Evolutionary conservation across 345 rosid species (phyloP).

Genomic region (Euphorbia tirucalli): DNA sequence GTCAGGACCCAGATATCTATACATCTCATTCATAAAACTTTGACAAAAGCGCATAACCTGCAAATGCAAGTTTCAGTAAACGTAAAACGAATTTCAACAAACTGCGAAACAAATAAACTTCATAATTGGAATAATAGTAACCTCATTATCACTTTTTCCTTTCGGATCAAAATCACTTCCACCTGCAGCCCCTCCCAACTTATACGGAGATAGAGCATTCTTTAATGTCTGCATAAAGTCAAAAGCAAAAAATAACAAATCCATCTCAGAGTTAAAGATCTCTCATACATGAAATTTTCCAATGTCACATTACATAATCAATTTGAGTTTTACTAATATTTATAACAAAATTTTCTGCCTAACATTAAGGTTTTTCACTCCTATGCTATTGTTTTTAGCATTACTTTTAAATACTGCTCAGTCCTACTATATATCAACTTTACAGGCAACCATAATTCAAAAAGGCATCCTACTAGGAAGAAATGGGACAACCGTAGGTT

Average conservation of each 20-base stretch:
- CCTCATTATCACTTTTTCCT: conserved; percentile 98
- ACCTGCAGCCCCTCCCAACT: conserved; percentile 98
- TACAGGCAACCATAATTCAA: not conserved
- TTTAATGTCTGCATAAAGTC: conserved; percentile 65
- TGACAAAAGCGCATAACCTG: conserved; percentile 99
- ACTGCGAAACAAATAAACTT: conserved; percentile 7
- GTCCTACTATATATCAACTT: conserved; percentile 5
- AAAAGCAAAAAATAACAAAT: not conserved
- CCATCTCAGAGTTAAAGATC: not conserved
- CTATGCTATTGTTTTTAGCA: not conserved
- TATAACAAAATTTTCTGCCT: not conserved
- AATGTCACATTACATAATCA: not conserved
- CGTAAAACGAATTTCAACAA: conserved; percentile 27
- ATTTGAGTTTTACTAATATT: not conserved
- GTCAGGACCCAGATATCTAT: conserved; percentile 86
- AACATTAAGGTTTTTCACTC: not conserved
- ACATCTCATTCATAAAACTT: conserved; percentile 95
- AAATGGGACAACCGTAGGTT: not conserved
- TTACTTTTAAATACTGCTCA: not conserved
- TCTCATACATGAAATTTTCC: not conserved
- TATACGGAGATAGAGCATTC: conserved; percentile 92
- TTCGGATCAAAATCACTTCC: conserved; percentile 99
- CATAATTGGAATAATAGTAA: conserved; percentile 29
- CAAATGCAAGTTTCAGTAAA: conserved; percentile 34
- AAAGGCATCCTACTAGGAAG: not conserved